Evolutionary conservation across 2,329 filamentous ascomycete species (phyloP), one percentile per base, ranked within the genome.

Genomic region (Neobulgaria alba): DNA sequence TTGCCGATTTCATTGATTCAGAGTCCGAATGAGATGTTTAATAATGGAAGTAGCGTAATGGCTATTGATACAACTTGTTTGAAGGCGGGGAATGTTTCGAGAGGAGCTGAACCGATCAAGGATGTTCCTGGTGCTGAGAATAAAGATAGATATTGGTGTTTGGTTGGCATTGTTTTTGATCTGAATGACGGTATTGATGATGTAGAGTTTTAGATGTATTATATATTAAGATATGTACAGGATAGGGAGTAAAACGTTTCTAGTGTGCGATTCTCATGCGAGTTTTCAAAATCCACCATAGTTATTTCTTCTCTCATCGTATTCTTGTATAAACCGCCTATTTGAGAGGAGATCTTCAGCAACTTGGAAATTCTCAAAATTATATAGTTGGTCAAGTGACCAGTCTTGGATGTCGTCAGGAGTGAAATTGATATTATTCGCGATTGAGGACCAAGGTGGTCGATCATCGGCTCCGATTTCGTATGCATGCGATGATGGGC

Each of bases 231-330:
- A 34, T 3, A 26, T 36, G 34, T n/a, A 5, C 9, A 4, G 17
- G n/a, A n/a, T n/a, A 29, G 15, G 10, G 10, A 23, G 16, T 5
- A 31, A 8, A 23, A 17, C 12, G 3, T n/a, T n/a, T n/a, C 21
- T 40, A 44, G 15, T n/a, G n/a, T n/a, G n/a, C n/a, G n/a, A n/a
- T n/a, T n/a, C n/a, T n/a, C n/a, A n/a, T n/a, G n/a, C 23, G 23
- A 8, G 23, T 18, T 35, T 14, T 48, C 36, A 49, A 36, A 53
- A 55, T 17, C 47, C 52, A 38, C 49, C 49, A 44, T 52, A 50
- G 16, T 46, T 46, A 36, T 55, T 52, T n/a, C 47, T 47, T 14
- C 42, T 47, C 42, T 53, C 52, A 30, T 55, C 52, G 37, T 52
- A 55, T 38, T 53, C 49, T 18, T 52, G 42, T 8, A 53, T 40